A percentile compares a stretch with the other conserved stretches of the same genome.
These are phyloP conservation scores for Hymenoscyphus occultus DNA, from an alignment of 2,329 filamentous ascomycete species.

Conservation along the genomic window DNA sequence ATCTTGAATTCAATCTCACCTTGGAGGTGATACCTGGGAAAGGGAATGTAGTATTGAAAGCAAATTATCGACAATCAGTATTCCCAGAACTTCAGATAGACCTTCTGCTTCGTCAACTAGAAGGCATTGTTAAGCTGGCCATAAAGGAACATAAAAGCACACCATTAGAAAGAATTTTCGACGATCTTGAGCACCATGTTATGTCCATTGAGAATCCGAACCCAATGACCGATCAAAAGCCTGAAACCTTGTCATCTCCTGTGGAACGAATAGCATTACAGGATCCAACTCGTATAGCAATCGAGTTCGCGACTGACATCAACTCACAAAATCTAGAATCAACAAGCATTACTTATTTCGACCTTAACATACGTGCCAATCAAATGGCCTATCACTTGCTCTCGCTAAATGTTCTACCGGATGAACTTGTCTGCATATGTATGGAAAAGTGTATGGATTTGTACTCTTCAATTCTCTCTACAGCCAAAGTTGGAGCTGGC, in stretches of 20 bases:
- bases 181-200: slow-evolving; percentile 15
- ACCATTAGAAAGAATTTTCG: slow-evolving; percentile 19
- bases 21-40: slow-evolving; percentile 69
- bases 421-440: slow-evolving; percentile 66
- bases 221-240: slow-evolving; percentile 17
- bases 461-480: slow-evolving; percentile 71
- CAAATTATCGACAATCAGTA: slow-evolving; percentile 51
- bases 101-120: slow-evolving; percentile 60
- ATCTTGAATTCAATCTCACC: slow-evolving; percentile 71
- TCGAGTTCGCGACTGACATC: slow-evolving; percentile 60
- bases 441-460: slow-evolving; percentile 74
- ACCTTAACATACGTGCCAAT: slow-evolving; percentile 65
- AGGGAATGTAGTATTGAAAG: slow-evolving; percentile 47
- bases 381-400: slow-evolving; percentile 57
- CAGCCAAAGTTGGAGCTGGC: slow-evolving; percentile 70
- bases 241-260: slow-evolving; percentile 28
- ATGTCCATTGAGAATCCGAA: slow-evolving; percentile 33
- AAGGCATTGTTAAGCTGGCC: slow-evolving; percentile 47
- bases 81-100: slow-evolving; percentile 55
- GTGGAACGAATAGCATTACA: slow-evolving; percentile 32
- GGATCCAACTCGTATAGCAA: slow-evolving; percentile 54
- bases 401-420: slow-evolving; percentile 44
- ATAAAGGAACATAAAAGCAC: slow-evolving; percentile 15
- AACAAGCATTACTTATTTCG: slow-evolving; percentile 56
- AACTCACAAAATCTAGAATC: slow-evolving; percentile 37